phyloP scores from a whole-genome alignment of 2,329 filamentous ascomycete genomes.

The Aspergillus sp. region DNA sequence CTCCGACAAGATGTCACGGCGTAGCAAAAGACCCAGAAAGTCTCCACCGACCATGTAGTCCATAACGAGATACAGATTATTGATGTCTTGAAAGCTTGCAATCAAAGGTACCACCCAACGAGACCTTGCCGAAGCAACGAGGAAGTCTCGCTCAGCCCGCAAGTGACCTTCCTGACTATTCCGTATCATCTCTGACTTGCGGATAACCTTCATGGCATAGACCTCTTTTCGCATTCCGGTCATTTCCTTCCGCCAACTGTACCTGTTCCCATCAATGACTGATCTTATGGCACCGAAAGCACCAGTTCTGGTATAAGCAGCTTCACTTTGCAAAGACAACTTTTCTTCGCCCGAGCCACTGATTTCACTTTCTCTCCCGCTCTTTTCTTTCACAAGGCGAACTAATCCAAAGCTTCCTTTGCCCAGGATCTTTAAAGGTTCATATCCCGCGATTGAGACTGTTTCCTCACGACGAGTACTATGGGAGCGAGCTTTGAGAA shows the following conservation, averaged over 20 bases:
- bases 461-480: slow-evolving; percentile 39
- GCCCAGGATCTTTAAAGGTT: slow-evolving; percentile 75
- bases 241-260: slow-evolving; percentile 24
- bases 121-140: slow-evolving; percentile 83
- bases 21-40: slow-evolving; percentile 80
- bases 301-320: no score
- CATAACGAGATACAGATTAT: slow-evolving; percentile 89
- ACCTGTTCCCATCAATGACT: slow-evolving; percentile 13
- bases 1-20: slow-evolving; percentile 79
- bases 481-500: slow-evolving; percentile 60
- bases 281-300: no score
- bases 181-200: slow-evolving; percentile 86
- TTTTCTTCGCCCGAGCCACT: slow-evolving; percentile 8
- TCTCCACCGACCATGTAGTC: slow-evolving; percentile 98
- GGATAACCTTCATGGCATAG: slow-evolving; percentile 96
- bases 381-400: slow-evolving; percentile 69
- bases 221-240: slow-evolving; percentile 51
- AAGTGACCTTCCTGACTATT: slow-evolving; percentile 91
- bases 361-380: background rate
- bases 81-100: slow-evolving; percentile 80
- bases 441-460: slow-evolving; percentile 62
- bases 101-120: slow-evolving; percentile 86
- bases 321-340: no score
- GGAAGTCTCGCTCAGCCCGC: slow-evolving; percentile 83
- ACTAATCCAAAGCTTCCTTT: slow-evolving; percentile 96